phyloP scores from a whole-genome alignment of 2,329 filamentous ascomycete species.

The Penicillium griseofulvum region DNA sequence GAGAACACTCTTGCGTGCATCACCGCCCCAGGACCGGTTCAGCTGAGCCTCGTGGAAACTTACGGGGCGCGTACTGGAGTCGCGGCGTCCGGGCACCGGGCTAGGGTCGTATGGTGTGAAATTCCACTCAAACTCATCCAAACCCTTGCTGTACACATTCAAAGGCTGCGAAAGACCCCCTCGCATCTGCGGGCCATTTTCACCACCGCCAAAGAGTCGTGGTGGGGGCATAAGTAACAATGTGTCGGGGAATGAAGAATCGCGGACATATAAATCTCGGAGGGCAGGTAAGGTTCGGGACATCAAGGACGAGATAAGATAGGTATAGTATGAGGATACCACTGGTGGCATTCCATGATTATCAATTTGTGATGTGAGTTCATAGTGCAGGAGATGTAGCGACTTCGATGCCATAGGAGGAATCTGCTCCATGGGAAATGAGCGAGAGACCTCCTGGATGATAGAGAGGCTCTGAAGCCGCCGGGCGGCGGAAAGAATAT shows the following conservation, averaged over 20 bases:
- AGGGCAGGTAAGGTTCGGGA: slow-evolving; percentile 71
- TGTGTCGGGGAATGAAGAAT: slow-evolving; percentile 76
- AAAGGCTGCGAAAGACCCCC: slow-evolving; percentile 54
- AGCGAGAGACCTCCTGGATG: slow-evolving; percentile 54
- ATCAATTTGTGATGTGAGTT: slow-evolving; percentile 64
- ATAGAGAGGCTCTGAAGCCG: slow-evolving; percentile 52
- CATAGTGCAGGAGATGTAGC: slow-evolving; percentile 73
- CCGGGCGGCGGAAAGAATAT: slow-evolving; percentile 43
- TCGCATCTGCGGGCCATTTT: slow-evolving; percentile 24
- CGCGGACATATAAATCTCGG: slow-evolving; percentile 77
- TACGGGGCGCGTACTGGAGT: slow-evolving; percentile 45
- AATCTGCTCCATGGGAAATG: slow-evolving; percentile 56
- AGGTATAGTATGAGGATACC: slow-evolving; percentile 70
- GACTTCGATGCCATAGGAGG: slow-evolving; percentile 67
- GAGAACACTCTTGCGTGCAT: slow-evolving; percentile 60
- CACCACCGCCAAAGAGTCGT: slow-evolving; percentile 49
- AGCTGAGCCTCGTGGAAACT: slow-evolving; percentile 46
- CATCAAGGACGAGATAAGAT: slow-evolving; percentile 79
- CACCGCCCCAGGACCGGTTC: slow-evolving; percentile 59
- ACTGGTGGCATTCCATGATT: slow-evolving; percentile 56
- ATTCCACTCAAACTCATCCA: slow-evolving; percentile 67
- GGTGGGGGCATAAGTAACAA: slow-evolving; percentile 70
- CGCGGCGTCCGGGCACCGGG: slow-evolving; percentile 34
- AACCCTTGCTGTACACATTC: slow-evolving; percentile 64
- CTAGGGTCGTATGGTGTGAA: slow-evolving; percentile 60